A percentile compares a stretch with the other conserved stretches of the same genome.
Evolutionary conservation across 2,329 filamentous ascomycete genomes (phyloP).

Genomic region (Metarhizium sp.): DNA sequence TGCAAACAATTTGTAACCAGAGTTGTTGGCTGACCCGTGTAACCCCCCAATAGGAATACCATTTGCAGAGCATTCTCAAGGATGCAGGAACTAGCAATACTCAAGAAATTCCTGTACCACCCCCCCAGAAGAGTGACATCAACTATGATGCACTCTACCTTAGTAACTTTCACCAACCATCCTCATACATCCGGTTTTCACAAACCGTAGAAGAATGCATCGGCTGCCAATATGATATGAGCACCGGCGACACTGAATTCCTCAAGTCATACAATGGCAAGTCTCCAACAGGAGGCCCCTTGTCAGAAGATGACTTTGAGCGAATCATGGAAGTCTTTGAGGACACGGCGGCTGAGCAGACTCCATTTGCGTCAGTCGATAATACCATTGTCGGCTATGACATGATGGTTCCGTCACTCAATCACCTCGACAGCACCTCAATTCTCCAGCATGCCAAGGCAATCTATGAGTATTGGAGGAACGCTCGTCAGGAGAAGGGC

Average conservation of each 20-base stretch:
- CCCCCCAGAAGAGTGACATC: constrained; percentile 54
- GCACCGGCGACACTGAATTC: constrained; percentile 77
- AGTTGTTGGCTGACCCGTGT: not conserved
- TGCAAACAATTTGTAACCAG: not conserved
- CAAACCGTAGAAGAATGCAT: constrained; percentile 96
- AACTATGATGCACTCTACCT: constrained; percentile 88
- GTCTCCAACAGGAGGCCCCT: constrained; percentile 51
- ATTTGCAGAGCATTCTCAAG: constrained; percentile 74
- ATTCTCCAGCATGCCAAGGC: constrained; percentile 57
- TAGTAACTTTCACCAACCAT: constrained; percentile 69
- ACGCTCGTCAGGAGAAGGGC: constrained; percentile 52
- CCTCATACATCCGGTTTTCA: constrained; percentile 94
- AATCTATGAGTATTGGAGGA: constrained; percentile 86
- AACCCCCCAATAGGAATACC: constrained; percentile 64
- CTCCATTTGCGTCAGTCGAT: constrained; percentile 84
- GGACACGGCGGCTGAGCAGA: constrained; percentile 70
- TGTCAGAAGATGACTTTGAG: constrained; percentile 88
- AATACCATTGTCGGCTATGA: constrained; percentile 74
- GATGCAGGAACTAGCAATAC: constrained; percentile 45
- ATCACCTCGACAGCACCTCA: constrained; percentile 37
- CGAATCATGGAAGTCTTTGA: constrained; percentile 93
- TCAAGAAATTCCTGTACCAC: constrained; percentile 57
- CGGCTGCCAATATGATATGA: constrained; percentile 89
- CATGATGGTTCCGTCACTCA: constrained; percentile 62
- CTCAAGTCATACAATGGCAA: constrained; percentile 78